A percentile compares a stretch with the other conserved stretches of the same genome.
Evolutionary conservation across 805 yeast genomes (phyloP).

Genomic region (Sugiyamaella lignohabitans): DNA sequence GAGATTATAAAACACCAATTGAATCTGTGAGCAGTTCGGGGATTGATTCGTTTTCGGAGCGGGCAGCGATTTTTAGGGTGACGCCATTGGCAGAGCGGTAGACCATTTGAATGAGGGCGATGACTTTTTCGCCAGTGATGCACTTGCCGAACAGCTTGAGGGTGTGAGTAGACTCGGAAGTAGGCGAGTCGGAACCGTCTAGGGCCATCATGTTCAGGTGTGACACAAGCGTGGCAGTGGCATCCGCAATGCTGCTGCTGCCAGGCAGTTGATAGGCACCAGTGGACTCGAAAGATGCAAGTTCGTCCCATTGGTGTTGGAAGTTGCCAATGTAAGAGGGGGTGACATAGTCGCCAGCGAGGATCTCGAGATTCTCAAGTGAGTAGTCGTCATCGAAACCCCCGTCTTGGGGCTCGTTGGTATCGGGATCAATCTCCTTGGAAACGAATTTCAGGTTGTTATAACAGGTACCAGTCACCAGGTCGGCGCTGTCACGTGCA

Average conservation of each 20-base stretch:
- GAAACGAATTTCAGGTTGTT: conserved; percentile 68
- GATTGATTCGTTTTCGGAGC: conserved; percentile 39
- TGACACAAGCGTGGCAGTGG: conserved; percentile 47
- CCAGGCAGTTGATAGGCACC: conserved; percentile 62
- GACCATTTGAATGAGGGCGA: conserved; percentile 39
- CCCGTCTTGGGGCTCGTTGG: conserved; percentile 64
- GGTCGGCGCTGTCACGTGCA: conserved; percentile 37
- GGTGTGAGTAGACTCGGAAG: conserved; percentile 51
- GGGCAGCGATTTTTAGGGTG: conserved; percentile 39
- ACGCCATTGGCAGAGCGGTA: conserved; percentile 39
- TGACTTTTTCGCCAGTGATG: conserved; percentile 42
- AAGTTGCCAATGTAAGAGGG: conserved; percentile 78
- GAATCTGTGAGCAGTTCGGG: conserved; percentile 45
- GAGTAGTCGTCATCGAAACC: conserved; percentile 94
- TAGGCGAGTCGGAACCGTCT: conserved; percentile 64
- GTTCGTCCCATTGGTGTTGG: conserved; percentile 64
- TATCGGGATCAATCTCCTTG: conserved; percentile 70
- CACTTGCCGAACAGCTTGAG: conserved; percentile 82
- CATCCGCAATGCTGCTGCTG: conserved; percentile 43
- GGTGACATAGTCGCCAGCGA: conserved; percentile 73
- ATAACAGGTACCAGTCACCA: conserved; percentile 43
- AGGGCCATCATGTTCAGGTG: conserved; percentile 62
- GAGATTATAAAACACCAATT: conserved; percentile 19
- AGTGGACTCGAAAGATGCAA: conserved; percentile 46
- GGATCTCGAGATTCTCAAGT: conserved; percentile 68